Percentiles rank a stretch among this genome's conserved stretches.
These are phyloP conservation scores for Acacia concinna DNA, from an alignment of 331 rosid species.

Conservation along the genomic window DNA sequence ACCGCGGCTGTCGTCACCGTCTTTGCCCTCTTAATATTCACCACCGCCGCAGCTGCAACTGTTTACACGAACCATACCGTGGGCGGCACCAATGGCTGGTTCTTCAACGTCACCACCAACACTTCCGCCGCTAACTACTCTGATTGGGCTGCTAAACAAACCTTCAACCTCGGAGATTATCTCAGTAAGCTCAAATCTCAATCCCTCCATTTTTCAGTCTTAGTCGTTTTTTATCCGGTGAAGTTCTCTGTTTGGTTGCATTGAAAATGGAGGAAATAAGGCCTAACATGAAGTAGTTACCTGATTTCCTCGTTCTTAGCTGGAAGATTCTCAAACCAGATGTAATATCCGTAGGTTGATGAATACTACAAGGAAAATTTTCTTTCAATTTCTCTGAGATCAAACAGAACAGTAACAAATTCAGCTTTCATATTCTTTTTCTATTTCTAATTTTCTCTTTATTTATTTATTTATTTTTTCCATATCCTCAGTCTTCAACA, in stretches of 20 bases:
- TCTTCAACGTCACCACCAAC: slow-evolving; percentile 69
- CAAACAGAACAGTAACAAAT: neutral
- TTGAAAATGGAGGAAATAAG: neutral
- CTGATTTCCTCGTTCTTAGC: neutral
- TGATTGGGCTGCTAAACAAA: slow-evolving; percentile 64
- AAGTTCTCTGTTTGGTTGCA: neutral
- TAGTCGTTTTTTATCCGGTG: neutral
- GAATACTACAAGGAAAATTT: neutral
- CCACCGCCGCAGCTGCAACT: slow-evolving; percentile 33
- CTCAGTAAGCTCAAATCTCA: slow-evolving; percentile 52
- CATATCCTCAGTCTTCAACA: slow-evolving; percentile 57
- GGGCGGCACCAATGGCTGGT: slow-evolving; percentile 75
- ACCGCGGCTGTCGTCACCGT: slow-evolving; percentile 26
- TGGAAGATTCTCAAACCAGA: neutral
- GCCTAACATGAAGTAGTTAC: neutral
- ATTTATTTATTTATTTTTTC: neutral
- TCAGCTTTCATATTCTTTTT: neutral
- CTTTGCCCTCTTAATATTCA: slow-evolving; percentile 33
- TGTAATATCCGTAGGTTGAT: neutral
- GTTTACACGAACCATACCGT: slow-evolving; percentile 77
- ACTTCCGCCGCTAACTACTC: slow-evolving; percentile 64
- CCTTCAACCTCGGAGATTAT: slow-evolving; percentile 84
- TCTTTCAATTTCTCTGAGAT: neutral
- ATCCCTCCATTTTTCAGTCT: neutral
- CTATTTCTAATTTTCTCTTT: neutral